Evolutionary conservation across 345 rosid species (phyloP), one percentile per base, ranked within the genome.

Genomic region (Arabis hirsuta): DNA sequence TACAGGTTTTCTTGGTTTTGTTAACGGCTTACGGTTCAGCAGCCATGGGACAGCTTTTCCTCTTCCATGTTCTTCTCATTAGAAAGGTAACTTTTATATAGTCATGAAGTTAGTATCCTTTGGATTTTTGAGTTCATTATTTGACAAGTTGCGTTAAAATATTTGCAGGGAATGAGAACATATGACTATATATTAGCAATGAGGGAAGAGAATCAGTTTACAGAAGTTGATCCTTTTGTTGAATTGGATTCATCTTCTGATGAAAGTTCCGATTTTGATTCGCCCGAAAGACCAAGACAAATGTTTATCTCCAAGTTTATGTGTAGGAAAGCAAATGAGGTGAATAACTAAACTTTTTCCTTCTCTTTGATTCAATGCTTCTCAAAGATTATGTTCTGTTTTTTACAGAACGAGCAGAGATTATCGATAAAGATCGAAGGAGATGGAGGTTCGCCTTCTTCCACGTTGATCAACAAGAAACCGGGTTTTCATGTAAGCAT

Each of bases 11-110:
- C 72, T 56, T 95, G 82, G 86, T 86, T 48, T 78, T 90, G 60
- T 79, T 95, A 73, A 87, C 96, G 10, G 87, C 89, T 55, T 95
- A 90, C 65, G 87, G 99, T 50, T 79, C 97, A 0, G 99, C 98
- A 4, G 99, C 98, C 36, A 83, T 95, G 87, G 96, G 98, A 27
- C 98, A 95, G 78, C 98, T 95, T 69, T 90, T 95, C 84, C 81
- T 95, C 78, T 95, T 95, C 80, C 98, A 91, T 73, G 84, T 87
- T 46, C 96, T 95, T 82, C 96, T 95, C 67, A 95, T 91, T 45
- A 86, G 97, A 69, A 95, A 95, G 96, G 97, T 94, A 80, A 80
- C 16, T 36, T 58, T 52, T 51, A 29, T 1, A 44, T 9, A n/a
- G 36, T 64, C 47, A 34, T 34, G 38, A 34, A 34, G 9, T 34